Percentiles rank a stretch among this genome's conserved stretches.
phyloP scores from a whole-genome alignment of 2,329 filamentous ascomycete species.

The Phoma sp. region DNA sequence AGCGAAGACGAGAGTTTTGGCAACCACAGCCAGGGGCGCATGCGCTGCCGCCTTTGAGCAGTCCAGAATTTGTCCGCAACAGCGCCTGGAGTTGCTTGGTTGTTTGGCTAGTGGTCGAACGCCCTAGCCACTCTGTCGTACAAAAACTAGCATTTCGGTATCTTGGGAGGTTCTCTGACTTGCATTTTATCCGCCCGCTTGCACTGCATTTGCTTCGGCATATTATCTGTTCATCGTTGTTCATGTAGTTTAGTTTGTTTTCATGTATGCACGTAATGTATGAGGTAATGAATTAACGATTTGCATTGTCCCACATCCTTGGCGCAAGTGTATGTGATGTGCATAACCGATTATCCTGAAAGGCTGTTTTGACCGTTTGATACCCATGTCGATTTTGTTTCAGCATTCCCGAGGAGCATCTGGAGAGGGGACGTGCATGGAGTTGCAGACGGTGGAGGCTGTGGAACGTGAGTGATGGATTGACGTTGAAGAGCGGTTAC shows the following conservation, averaged over 20 bases:
- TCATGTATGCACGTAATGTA: constrained; percentile 30
- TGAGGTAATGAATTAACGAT: constrained; percentile 27
- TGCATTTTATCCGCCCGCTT: constrained; percentile 14
- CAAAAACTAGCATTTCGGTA: constrained; percentile 23
- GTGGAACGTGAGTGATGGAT: constrained; percentile 14
- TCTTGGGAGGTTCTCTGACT: constrained; percentile 17
- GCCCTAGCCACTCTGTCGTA: constrained; percentile 10
- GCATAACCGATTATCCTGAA: not conserved
- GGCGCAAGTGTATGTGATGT: not conserved
- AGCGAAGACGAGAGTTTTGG: constrained; percentile 17
- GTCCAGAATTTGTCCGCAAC: constrained; percentile 1
- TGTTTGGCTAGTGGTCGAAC: constrained; percentile 2
- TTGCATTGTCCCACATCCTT: not conserved
- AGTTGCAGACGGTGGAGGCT: constrained; percentile 14
- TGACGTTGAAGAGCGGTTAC: constrained; percentile 17
- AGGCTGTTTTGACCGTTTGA: constrained; percentile 2
- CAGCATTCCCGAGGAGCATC: constrained; percentile 14
- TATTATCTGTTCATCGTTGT: constrained; percentile 24
- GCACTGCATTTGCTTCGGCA: constrained; percentile 22
- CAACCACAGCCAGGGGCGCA: not conserved
- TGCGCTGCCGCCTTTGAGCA: constrained; percentile 15
- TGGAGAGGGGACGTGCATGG: constrained; percentile 14
- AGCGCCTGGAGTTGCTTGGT: constrained; percentile 4
- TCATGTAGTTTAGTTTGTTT: constrained; percentile 34
- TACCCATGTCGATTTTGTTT: constrained; percentile 4